Evolutionary conservation across 2,329 filamentous ascomycete genomes (phyloP).

Genomic region (Nannizzia gypsea): DNA sequence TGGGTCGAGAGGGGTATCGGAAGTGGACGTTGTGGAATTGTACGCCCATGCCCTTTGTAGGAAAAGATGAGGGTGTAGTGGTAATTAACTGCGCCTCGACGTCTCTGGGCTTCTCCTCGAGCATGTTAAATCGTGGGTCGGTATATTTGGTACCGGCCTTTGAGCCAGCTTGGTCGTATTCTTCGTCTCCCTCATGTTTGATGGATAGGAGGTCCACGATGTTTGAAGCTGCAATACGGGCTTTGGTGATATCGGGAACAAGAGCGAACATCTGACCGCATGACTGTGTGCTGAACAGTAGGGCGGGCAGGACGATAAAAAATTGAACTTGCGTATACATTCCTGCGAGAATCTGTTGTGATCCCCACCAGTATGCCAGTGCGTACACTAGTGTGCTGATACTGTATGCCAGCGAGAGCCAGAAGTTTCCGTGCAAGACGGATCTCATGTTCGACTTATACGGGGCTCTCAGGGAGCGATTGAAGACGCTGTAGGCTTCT

Average conservation of each 20-base stretch:
- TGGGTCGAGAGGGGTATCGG: slow-evolving; percentile 52
- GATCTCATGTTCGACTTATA: slow-evolving; percentile 33
- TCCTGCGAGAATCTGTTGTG: slow-evolving; percentile 52
- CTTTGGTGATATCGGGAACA: slow-evolving; percentile 55
- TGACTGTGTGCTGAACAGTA: slow-evolving; percentile 56
- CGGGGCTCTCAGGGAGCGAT: slow-evolving; percentile 29
- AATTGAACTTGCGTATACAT: slow-evolving; percentile 51
- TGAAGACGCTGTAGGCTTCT: slow-evolving; percentile 31
- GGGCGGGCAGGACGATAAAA: slow-evolving; percentile 55
- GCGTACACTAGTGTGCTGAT: slow-evolving; percentile 53
- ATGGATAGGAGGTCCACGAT: slow-evolving; percentile 37
- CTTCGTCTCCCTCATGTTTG: slow-evolving; percentile 17
- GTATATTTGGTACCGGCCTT: slow-evolving; percentile 15
- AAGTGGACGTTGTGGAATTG: slow-evolving; percentile 51
- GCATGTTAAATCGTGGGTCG: slow-evolving; percentile 10
- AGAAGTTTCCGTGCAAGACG: slow-evolving; percentile 33
- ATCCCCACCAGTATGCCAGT: slow-evolving; percentile 64
- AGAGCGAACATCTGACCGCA: slow-evolving; percentile 59
- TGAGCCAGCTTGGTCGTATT: not conserved
- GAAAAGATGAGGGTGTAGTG: not conserved
- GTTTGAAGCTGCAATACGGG: slow-evolving; percentile 47
- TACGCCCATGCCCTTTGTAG: slow-evolving; percentile 35
- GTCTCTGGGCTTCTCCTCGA: slow-evolving; percentile 18
- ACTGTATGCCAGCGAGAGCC: slow-evolving; percentile 25
- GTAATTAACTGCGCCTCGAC: slow-evolving; percentile 16